Base-by-base conservation (phyloP, 805 yeast species). In the Yamadazyma paraphyllophila region DNA sequence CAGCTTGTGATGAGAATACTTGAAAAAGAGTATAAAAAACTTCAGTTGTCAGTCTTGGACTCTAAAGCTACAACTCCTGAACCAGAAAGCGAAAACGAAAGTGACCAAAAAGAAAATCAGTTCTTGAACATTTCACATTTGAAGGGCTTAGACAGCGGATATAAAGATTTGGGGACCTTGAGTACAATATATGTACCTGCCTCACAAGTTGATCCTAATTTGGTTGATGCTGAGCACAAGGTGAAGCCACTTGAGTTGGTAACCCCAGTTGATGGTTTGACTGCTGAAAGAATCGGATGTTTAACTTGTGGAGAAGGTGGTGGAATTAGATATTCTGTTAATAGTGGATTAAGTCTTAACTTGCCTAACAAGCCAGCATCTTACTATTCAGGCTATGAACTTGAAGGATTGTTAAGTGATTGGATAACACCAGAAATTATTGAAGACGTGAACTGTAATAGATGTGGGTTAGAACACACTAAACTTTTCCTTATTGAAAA, bases 381-480 rank as follows among this genome's bases (percentile, higher is more conserved):
- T 4, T 59, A 65, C 46, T 58, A 67, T 47, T 55, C 69, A 8
- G 59, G 63, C 14, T 66, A 60, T 40, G 58, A 58, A 10, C 65
- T 87, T 45, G 63, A 76, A 4, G 80, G 76, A 13, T 69, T 87
- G 43, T 63, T 88, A 50, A 69, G 75, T 38, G 80, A 81, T 36
- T 88, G 90, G 88, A 79, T 74, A 5, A 75, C 79, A 46, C 88
- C 91, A 33, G 99, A 92, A 60, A 80, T 86, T 16, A 90, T 92
- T 47, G 91, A 88, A 53, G 96, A 90, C 38, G 99, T 92, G 31
- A 92, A 90, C 64, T 92, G 99, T 70, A 89, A 91, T 59, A 76
- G 98, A 57, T 92, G 98, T 71, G 92, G 95, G 2, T 71, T 92
- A 53, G 63, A 64, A 25, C 82, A 82, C 47, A 83, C 87, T 10